Base-by-base conservation (phyloP, 2,329 filamentous ascomycete species). In the Pseudopyrenochaeta lycopersici region DNA sequence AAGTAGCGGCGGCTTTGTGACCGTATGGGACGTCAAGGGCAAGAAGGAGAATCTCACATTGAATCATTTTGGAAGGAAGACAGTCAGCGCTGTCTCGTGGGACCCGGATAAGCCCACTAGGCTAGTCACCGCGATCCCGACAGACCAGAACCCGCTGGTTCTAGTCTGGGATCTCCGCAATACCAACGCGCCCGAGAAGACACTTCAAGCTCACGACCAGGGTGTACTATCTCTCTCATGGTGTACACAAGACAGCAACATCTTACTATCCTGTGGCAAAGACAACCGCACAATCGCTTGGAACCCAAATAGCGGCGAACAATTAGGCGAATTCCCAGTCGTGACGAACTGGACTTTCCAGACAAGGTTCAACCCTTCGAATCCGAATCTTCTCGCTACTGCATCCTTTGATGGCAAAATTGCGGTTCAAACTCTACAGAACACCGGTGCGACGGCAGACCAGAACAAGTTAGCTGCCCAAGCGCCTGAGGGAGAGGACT, bases 331-430 rank as follows among this genome's bases (percentile, higher is more conserved):
- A 77, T 94, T 98, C 71, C 93, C 94, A 4, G 92, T 97, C 68
- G 93, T 96, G 48, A 97, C 94, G n/a, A 99, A 98, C 77, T 99
- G 95, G 94, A 97, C 93, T 5, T 99, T 99, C 81, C 88, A 94
- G 73, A 97, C 95, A 4, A 86, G 89, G 58, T 98, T 96, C 84
- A 93, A 97, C 75, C 95, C 95, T 27, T 88, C 91, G 64, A 97
- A 99, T 76, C 94, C 95, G 10, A 91, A 88, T 71, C 82, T 99
- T 52, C 91, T 94, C 44, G 96, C 96, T 15, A 98, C 95, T 15
- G 95, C 96, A 9, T 96, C 94, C 2, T 98, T 98, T 64, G 95
- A 99, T 71, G 95, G 96, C 66, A 97, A 96, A 78, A 97, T 99
- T 59, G 89, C 90, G 1, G 82, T 99, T 39, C 94, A 97, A 74